Conservation (phyloP, 139 green algal species). For the Coelastrella sp. region DNA sequence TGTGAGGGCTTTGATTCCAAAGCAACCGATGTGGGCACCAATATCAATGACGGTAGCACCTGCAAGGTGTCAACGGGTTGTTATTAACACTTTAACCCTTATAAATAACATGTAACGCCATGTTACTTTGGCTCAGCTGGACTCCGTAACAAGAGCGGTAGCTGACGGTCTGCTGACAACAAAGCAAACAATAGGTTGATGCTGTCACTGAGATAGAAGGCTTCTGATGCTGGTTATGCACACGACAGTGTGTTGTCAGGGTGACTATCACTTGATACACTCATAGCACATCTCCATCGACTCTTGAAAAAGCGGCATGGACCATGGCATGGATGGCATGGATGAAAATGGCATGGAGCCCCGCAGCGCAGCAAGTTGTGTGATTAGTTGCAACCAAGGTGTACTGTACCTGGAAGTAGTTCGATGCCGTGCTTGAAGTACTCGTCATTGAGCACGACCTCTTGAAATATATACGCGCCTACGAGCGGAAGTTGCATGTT, state of each 20-base stretch:
- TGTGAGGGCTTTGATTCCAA: background rate
- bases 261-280: no score
- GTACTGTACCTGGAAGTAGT: background rate
- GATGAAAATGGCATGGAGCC: no score
- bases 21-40: background rate
- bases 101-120: background rate
- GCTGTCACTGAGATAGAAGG: no score
- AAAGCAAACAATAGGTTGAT: no score
- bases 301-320: no score
- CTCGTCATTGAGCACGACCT: background rate
- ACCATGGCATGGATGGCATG: no score
- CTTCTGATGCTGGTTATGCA: no score
- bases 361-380: background rate
- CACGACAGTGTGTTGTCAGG: no score
- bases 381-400: background rate
- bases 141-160: no score
- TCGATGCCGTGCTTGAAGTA: background rate
- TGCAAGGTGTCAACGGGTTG: background rate
- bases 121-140: background rate
- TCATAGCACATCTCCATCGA: no score
- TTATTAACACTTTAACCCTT: background rate
- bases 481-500: background rate
- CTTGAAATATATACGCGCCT: background rate
- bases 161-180: no score
- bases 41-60: background rate